Percentiles rank a stretch among this genome's conserved stretches.
phyloP scores from a whole-genome alignment of 2,329 filamentous ascomycete genomes.

The Stemphylium lycopersici region DNA sequence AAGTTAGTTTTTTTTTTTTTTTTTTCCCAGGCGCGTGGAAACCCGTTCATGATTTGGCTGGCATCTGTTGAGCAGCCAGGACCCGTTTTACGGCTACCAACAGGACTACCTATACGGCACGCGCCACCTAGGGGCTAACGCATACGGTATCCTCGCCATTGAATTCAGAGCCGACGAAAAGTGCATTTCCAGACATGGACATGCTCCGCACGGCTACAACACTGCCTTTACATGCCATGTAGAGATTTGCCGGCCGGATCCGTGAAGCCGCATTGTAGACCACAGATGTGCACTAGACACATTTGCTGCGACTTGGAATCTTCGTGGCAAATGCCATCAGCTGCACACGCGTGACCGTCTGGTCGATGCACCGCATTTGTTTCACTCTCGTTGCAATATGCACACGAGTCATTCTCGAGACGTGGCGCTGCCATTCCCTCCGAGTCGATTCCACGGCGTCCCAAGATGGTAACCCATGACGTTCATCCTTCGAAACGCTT shows the following conservation, averaged over 20 bases:
- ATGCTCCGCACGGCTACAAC: neutral
- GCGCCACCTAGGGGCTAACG: neutral
- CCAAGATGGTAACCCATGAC: neutral
- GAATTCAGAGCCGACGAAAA: neutral
- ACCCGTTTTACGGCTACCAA: neutral
- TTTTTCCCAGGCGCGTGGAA: neutral
- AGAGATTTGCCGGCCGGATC: neutral
- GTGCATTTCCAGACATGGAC: neutral
- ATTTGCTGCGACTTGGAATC: neutral
- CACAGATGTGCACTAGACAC: neutral
- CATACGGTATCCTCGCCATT: neutral
- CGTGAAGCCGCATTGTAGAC: neutral
- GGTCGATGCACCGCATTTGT: neutral
- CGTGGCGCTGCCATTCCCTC: neutral
- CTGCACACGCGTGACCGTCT: neutral
- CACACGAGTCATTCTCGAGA: constrained; percentile 11
- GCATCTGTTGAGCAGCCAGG: constrained; percentile 14
- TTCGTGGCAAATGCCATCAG: neutral
- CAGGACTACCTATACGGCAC: constrained; percentile 1
- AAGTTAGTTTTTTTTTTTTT: no score
- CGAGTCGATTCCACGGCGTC: neutral
- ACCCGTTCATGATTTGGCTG: neutral
- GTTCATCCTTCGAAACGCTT: constrained; percentile 1
- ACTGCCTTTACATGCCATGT: neutral
- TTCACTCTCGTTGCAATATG: neutral